Conservation (phyloP, 208 protist species). For the Phytomonas serpens region DNA sequence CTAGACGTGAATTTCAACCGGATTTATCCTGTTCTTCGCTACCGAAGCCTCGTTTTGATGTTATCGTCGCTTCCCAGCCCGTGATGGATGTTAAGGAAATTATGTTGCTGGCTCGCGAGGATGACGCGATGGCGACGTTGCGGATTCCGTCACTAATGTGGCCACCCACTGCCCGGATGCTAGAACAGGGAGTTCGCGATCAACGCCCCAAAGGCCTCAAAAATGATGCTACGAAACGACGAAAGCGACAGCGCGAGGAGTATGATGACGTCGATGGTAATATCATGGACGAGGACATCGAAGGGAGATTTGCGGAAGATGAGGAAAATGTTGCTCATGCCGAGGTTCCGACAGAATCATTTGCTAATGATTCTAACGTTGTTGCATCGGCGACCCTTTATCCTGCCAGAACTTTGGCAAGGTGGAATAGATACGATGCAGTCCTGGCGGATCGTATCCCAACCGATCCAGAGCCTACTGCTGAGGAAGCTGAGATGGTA, state of each 20-base stretch:
- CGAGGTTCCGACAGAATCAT: background rate
- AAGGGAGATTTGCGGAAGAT: background rate
- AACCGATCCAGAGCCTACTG: background rate
- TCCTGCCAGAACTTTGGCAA: background rate
- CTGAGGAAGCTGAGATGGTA: background rate
- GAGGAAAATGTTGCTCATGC: background rate
- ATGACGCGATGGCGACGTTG: background rate
- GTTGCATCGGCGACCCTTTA: background rate
- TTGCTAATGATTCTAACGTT: background rate
- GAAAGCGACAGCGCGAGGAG: background rate
- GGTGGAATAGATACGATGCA: background rate
- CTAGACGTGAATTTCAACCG: conserved; percentile 8
- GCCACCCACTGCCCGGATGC: background rate
- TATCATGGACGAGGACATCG: background rate
- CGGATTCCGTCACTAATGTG: background rate
- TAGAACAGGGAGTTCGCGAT: background rate
- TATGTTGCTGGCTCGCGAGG: background rate
- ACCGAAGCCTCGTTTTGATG: background rate
- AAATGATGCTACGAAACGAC: background rate
- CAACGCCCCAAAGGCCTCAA: background rate
- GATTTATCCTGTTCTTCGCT: background rate
- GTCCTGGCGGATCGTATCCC: background rate
- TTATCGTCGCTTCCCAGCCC: background rate
- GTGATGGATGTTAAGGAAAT: conserved; percentile 1
- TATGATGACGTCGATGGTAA: background rate